A percentile compares a stretch with the other conserved stretches of the same genome.
These are phyloP conservation scores for Phaseolus coccineus DNA, from an alignment of 331 rosid genomes.

Conservation along the genomic window DNA sequence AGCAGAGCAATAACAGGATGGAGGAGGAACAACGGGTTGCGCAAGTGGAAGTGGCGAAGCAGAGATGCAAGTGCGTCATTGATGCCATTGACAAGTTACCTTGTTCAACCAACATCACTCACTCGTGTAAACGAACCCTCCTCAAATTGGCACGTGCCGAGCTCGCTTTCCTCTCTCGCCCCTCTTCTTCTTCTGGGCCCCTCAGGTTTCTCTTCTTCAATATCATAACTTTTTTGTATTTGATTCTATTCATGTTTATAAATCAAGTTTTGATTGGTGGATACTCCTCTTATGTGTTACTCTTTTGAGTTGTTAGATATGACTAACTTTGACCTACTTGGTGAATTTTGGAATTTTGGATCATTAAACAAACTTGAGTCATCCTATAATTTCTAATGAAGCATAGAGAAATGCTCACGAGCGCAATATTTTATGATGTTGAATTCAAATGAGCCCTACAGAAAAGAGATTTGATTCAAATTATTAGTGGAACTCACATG, in stretches of 20 bases:
- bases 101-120: constrained; percentile 62
- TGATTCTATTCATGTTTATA: background rate
- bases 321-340: background rate
- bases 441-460: background rate
- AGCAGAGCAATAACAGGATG: constrained; percentile 33
- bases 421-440: background rate
- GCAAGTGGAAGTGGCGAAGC: constrained; percentile 70
- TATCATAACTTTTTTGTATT: background rate
- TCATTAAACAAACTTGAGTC: background rate
- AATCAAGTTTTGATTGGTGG: background rate
- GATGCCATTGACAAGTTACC: constrained; percentile 58
- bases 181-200: constrained; percentile 46
- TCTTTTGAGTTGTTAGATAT: background rate
- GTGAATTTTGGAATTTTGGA: background rate
- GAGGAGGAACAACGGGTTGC: constrained; percentile 41
- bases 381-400: too few species aligned
- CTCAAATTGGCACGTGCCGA: constrained; percentile 74
- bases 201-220: constrained; percentile 62
- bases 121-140: constrained; percentile 75
- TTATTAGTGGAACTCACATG: background rate
- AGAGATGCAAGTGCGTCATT: constrained; percentile 75
- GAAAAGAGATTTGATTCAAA: background rate
- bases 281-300: background rate
- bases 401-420: too few species aligned
- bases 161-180: constrained; percentile 71